phyloP scores from a whole-genome alignment of 768 basidiomycete species.

The Tricholoma terreum region DNA sequence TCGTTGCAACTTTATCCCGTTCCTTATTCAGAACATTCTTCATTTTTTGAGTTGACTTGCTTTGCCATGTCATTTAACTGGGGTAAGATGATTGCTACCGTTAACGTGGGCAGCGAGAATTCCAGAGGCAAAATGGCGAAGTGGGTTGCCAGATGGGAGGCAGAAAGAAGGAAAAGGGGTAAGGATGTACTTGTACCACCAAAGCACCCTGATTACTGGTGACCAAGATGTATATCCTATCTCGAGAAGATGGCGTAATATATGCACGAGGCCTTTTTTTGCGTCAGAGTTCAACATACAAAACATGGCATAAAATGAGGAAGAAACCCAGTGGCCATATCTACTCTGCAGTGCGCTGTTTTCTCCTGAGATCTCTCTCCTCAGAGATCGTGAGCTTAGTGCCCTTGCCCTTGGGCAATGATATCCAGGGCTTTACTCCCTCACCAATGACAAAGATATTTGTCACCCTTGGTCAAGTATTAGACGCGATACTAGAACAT shows the following conservation, averaged over 20 bases:
- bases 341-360: constrained; percentile 68
- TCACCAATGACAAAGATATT: constrained; percentile 99
- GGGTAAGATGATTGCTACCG: constrained; percentile 92
- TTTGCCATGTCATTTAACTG: constrained; percentile 88
- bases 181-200: constrained; percentile 35
- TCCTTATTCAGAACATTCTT: constrained; percentile 94
- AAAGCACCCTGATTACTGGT: constrained; percentile 51
- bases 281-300: constrained; percentile 30
- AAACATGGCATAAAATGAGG: constrained; percentile 34
- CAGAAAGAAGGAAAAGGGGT: constrained; percentile 63
- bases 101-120: constrained; percentile 74
- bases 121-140: constrained; percentile 82
- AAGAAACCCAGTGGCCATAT: constrained; percentile 16
- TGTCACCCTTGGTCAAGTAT: constrained; percentile 57
- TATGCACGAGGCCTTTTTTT: constrained; percentile 3
- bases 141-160: constrained; percentile 90
- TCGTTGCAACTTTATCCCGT: constrained; percentile 75
- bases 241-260: background rate
- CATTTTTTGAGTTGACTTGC: constrained; percentile 93
- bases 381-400: constrained; percentile 96
- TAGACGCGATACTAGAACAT: background rate
- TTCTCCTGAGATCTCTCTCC: constrained; percentile 92
- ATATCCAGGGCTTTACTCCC: constrained; percentile 94
- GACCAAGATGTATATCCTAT: constrained; percentile 1
- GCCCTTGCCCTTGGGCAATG: constrained; percentile 96